phyloP scores from a whole-genome alignment of 768 basidiomycete species.

The Cystofilobasidium capitatum region DNA sequence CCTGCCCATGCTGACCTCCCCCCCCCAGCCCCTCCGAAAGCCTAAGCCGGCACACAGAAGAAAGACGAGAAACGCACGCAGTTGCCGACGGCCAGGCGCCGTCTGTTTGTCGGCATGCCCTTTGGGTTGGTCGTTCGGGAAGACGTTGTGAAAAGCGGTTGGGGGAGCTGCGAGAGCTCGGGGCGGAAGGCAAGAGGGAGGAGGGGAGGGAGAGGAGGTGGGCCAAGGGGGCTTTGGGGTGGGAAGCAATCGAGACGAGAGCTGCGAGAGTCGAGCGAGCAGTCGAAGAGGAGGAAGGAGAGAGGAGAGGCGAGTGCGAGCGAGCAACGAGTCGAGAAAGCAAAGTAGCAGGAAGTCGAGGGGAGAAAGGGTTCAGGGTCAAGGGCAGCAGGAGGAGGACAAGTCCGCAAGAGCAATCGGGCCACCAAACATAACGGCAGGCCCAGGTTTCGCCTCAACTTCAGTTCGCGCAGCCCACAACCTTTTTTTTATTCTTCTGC shows the following conservation, averaged over 20 bases:
- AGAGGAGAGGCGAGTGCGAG: neutral
- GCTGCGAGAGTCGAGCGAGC: neutral
- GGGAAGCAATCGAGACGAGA: neutral
- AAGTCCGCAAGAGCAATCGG: no score
- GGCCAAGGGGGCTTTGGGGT: neutral
- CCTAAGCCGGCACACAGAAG: neutral
- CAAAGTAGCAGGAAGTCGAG: no score
- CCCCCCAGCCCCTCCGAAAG: neutral
- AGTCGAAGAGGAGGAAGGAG: neutral
- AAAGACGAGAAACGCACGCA: neutral
- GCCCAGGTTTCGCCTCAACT: no score
- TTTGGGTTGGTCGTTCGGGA: neutral
- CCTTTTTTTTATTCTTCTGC: no score
- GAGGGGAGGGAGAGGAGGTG: neutral
- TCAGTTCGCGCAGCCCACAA: no score
- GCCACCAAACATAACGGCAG: no score
- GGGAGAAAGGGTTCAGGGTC: no score
- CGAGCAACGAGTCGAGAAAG: no score
- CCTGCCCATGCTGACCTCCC: neutral
- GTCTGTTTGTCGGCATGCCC: conserved; percentile 1
- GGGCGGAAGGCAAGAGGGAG: neutral
- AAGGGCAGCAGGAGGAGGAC: no score
- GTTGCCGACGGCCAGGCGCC: conserved; percentile 11
- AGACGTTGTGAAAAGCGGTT: neutral
- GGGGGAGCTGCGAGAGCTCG: neutral